Evolutionary conservation across 495 filamentous ascomycete species (phyloP).

Genomic region (Cercophora scortea): DNA sequence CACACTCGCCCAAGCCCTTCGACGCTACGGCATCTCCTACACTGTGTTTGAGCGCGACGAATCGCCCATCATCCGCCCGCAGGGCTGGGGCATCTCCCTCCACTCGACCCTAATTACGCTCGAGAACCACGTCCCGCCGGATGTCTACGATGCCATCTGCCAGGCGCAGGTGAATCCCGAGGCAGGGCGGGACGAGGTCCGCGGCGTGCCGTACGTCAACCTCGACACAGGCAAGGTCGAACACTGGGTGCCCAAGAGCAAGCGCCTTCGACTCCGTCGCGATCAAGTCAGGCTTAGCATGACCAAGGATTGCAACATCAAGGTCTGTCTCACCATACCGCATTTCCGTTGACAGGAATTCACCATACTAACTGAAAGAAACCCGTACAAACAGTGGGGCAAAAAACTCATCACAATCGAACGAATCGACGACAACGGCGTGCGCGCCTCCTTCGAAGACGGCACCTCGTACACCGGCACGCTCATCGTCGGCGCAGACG

Average conservation of each 20-base stretch:
- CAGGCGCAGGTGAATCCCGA: not conserved
- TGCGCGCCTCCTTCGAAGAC: not conserved
- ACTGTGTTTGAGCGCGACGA: not conserved
- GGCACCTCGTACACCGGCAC: not conserved
- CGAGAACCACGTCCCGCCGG: not conserved
- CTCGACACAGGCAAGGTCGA: not conserved
- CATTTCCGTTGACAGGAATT: no score
- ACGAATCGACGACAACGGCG: not conserved
- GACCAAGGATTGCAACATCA: not conserved
- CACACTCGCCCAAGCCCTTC: not conserved
- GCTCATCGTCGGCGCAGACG: not conserved
- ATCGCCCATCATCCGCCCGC: not conserved
- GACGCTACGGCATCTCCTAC: not conserved
- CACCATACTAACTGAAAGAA: not conserved
- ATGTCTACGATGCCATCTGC: not conserved
- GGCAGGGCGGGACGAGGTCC: not conserved
- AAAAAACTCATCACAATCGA: not conserved
- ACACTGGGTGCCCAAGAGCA: not conserved
- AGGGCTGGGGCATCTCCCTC: not conserved
- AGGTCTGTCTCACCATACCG: not conserved
- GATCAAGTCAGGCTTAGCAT: not conserved
- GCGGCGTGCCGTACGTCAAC: not conserved
- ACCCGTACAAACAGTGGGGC: not conserved
- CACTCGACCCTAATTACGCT: not conserved
- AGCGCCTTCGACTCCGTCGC: not conserved